Evolutionary conservation across 2,329 filamentous ascomycete species (phyloP).

Genomic region (Scedosporium apiospermum): DNA sequence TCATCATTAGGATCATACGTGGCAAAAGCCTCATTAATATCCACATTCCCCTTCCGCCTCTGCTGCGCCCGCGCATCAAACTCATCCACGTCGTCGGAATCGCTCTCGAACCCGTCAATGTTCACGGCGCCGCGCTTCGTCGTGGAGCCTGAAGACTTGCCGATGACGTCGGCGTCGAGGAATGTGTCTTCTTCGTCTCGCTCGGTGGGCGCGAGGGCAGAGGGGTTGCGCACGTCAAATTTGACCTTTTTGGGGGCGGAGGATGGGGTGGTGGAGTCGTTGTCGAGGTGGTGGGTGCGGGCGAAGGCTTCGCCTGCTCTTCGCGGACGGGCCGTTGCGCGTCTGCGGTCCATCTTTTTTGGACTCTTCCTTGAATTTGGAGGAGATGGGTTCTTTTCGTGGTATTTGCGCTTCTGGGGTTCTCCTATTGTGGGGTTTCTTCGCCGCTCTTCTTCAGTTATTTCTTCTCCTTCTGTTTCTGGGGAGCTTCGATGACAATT

Average conservation of each 20-base stretch:
- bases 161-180: conserved; percentile 88
- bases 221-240: conserved; percentile 93
- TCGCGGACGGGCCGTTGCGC: conserved; percentile 66
- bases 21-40: conserved; percentile 32
- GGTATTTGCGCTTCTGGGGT: too few relatives aligned
- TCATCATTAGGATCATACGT: conserved; percentile 39
- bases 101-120: conserved; percentile 92
- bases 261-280: conserved; percentile 33
- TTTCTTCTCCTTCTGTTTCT: too few relatives aligned
- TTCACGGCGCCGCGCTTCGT: conserved; percentile 93
- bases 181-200: conserved; percentile 53
- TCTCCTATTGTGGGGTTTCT: too few relatives aligned
- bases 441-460: too few relatives aligned
- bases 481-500: too few relatives aligned
- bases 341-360: conserved; percentile 45
- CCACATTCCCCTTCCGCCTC: conserved; percentile 27
- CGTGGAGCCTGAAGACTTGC: conserved; percentile 57
- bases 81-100: conserved; percentile 75
- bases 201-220: conserved; percentile 76
- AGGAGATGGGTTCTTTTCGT: too few relatives aligned
- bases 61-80: conserved; percentile 67
- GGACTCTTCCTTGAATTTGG: not conserved
- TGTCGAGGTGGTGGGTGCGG: conserved; percentile 58
- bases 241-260: conserved; percentile 61
- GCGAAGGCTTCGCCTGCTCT: conserved; percentile 74